These are phyloP conservation scores for Suillus brevipes DNA, from an alignment of 768 basidiomycete genomes.

Conservation along the genomic window DNA sequence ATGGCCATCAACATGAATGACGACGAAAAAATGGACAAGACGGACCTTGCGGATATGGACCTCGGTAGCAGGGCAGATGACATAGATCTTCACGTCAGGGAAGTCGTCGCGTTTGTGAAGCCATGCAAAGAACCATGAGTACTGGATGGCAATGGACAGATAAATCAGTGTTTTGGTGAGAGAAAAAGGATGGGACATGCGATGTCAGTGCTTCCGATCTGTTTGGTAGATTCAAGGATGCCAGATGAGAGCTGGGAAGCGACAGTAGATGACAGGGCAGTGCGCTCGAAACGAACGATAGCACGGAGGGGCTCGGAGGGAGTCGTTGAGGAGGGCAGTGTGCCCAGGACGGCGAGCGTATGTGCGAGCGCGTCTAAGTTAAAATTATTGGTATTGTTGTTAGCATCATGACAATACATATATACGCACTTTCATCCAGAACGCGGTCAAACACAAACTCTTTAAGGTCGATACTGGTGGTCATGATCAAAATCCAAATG, in stretches of 20 bases:
- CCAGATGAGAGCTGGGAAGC: slow-evolving; percentile 38
- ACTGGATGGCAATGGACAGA: slow-evolving; percentile 44
- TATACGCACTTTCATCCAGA: slow-evolving; percentile 48
- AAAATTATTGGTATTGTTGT: not conserved
- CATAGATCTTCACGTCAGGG: slow-evolving; percentile 79
- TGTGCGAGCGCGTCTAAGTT: slow-evolving; percentile 20
- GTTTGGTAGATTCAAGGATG: slow-evolving; percentile 42
- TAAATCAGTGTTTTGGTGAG: slow-evolving; percentile 5
- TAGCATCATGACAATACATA: not conserved
- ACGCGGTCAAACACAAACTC: slow-evolving; percentile 56
- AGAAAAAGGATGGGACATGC: slow-evolving; percentile 37
- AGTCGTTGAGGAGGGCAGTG: slow-evolving; percentile 39
- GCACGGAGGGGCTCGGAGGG: slow-evolving; percentile 42
- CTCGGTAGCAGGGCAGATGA: slow-evolving; percentile 88
- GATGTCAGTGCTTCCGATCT: slow-evolving; percentile 67
- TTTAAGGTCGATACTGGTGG: slow-evolving; percentile 31
- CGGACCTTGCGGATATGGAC: slow-evolving; percentile 82
- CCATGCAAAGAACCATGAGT: slow-evolving; percentile 81
- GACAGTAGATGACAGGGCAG: slow-evolving; percentile 53
- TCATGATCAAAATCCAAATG: not conserved
- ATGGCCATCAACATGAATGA: not conserved
- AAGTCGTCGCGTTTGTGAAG: slow-evolving; percentile 36
- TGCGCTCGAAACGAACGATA: slow-evolving; percentile 79
- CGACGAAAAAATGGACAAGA: not conserved
- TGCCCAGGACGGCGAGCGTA: slow-evolving; percentile 77